Evolutionary conservation across 306 rosid species (phyloP).

Genomic region (Cucurbita argyrosperma): DNA sequence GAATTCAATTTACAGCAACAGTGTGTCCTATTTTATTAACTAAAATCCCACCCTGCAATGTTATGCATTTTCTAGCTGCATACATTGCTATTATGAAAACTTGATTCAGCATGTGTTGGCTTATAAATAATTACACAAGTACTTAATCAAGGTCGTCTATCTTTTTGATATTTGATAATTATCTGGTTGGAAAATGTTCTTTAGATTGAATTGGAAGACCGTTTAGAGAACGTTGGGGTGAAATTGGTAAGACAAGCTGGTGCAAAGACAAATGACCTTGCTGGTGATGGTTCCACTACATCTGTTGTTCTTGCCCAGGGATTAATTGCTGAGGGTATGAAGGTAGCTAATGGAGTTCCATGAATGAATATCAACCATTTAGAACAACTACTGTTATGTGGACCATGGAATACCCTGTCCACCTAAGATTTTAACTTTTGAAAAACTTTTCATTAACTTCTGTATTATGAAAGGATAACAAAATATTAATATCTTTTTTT

Average conservation of each 20-base stretch:
- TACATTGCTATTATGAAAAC: neutral
- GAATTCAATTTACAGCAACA: neutral
- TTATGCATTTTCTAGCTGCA: neutral
- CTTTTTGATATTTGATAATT: neutral
- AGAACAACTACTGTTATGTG: neutral
- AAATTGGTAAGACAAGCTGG: conserved; percentile 97
- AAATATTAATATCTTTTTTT: too few relatives aligned
- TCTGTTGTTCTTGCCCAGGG: conserved; percentile 84
- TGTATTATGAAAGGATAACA: neutral
- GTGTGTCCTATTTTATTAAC: neutral
- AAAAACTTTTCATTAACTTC: neutral
- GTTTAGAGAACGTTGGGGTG: conserved; percentile 86
- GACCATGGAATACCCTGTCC: neutral
- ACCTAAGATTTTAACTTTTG: neutral
- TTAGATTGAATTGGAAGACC: conserved; percentile 86
- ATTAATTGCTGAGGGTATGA: conserved; percentile 76
- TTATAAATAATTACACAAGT: neutral
- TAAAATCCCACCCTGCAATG: neutral
- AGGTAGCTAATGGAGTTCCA: conserved; percentile 28
- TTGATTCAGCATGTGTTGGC: neutral
- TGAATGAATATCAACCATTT: neutral
- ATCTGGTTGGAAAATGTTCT: neutral
- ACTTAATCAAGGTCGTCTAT: neutral
- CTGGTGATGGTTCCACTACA: conserved; percentile 94
- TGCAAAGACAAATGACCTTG: conserved; percentile 81